Base-by-base conservation (phyloP, 2,329 filamentous ascomycete species). In the Trichoderma hamatum region DNA sequence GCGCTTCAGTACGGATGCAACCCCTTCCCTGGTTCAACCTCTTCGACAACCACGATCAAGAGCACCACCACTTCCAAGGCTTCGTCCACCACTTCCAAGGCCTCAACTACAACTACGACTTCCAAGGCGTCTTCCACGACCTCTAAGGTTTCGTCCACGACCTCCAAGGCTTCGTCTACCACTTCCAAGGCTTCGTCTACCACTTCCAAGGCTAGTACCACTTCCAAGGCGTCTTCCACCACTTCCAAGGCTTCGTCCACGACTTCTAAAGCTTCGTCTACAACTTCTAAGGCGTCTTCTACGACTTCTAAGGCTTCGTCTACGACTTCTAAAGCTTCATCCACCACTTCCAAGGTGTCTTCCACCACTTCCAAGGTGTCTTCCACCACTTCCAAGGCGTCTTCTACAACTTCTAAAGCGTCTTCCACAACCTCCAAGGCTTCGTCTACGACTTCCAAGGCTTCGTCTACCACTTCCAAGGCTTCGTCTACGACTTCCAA, bases 1-100 rank as follows among this genome's bases (percentile, higher is more conserved):
- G 78, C 79, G 11, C 75, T 84, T 58, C 67, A 75, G 69, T 79
- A 79, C 58, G 81, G 79, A 59, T 82, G 80, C 68, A 74, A 75
- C 43, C 67, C 74, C 10, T 73, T 75, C 11, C 73, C 76, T 30
- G 74, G 73, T 28, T 69, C 72, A 30, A 74, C 73, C 19, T 73
- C 71, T 10, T 70, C 71, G n/a, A 66, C 69, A 16, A 67, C 60
- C 10, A 52, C 67, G 5, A 69, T 69, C 24, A 19, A 70, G 0
- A 70, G 67, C 36, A 65, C 63, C 19, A 58, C 46, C n/a, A 54
- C 68, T 7, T 60, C 59, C 5, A 54, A 55, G 30, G 43, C 64
- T 1, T 43, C 43, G 7, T 16, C 19, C 13, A 52, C 60, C 7
- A 49, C 60, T 10, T 32, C 60, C 9, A 54, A 64, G 26, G 61